These are phyloP conservation scores for Pseudocercospora vitis DNA, from an alignment of 2,329 filamentous ascomycete species.

Conservation along the genomic window DNA sequence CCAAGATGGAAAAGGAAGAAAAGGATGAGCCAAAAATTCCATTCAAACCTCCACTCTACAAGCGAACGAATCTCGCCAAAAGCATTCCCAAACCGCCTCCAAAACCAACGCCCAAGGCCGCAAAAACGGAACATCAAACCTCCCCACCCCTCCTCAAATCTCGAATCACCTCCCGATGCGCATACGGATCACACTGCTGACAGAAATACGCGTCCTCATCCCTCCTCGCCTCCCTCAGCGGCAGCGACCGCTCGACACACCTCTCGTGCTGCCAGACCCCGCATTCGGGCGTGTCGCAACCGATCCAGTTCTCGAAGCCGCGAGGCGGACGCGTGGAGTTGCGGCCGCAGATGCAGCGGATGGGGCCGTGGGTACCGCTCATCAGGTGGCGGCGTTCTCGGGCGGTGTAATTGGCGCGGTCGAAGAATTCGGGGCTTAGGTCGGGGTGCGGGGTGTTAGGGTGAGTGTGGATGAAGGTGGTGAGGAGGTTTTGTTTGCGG, in stretches of 20 bases:
- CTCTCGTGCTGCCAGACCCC: constrained; percentile 35
- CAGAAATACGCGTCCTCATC: constrained; percentile 25
- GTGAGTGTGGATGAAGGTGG: constrained; percentile 6
- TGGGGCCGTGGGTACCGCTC: constrained; percentile 16
- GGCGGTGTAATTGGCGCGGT: constrained; percentile 22
- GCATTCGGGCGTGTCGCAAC: constrained; percentile 28
- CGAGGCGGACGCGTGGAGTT: constrained; percentile 16
- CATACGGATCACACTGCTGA: constrained; percentile 31
- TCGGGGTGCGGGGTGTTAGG: constrained; percentile 18
- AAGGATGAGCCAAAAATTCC: no score
- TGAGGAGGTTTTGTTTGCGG: constrained; percentile 24
- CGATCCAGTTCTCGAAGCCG: constrained; percentile 23
- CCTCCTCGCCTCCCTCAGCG: constrained; percentile 11
- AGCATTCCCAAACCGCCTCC: no score
- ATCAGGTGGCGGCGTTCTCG: constrained; percentile 9
- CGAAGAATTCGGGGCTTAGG: constrained; percentile 33
- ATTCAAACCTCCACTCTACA: no score
- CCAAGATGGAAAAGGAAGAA: no score
- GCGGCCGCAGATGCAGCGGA: constrained; percentile 35
- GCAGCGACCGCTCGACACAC: constrained; percentile 28
- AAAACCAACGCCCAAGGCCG: background rate
- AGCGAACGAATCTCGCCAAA: background rate
- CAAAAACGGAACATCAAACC: background rate
- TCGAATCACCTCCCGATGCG: constrained; percentile 22
- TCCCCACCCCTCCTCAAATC: constrained; percentile 16